phyloP scores from a whole-genome alignment of 805 yeast species.

The Cyberlindnera euphorbiiphila region DNA sequence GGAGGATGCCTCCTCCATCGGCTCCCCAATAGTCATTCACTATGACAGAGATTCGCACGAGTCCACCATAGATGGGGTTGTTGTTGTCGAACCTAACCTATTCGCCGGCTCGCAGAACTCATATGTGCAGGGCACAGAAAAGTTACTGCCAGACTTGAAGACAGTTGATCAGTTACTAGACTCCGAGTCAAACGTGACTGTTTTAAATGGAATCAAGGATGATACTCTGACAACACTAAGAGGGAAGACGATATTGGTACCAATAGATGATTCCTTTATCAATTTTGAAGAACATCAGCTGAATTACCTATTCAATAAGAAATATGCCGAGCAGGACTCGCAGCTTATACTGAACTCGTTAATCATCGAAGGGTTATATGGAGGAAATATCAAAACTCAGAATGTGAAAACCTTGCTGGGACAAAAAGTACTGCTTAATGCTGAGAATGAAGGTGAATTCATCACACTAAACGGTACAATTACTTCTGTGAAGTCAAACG shows the following conservation, averaged over 20 bases:
- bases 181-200: conserved; percentile 24
- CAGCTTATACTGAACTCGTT: conserved; percentile 29
- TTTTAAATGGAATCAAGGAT: conserved; percentile 4
- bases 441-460: conserved; percentile 31
- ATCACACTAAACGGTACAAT: conserved; percentile 34
- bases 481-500: conserved; percentile 36
- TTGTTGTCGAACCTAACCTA: conserved; percentile 55
- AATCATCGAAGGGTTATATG: conserved; percentile 39
- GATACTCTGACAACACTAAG: conserved; percentile 13
- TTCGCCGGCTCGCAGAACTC: conserved; percentile 61
- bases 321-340: conserved; percentile 31
- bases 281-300: conserved; percentile 40
- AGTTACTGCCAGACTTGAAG: conserved; percentile 36
- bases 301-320: conserved; percentile 38
- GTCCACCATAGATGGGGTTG: conserved; percentile 37
- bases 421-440: conserved; percentile 14
- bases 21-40: conserved; percentile 31
- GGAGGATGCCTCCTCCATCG: background rate
- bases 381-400: conserved; percentile 33
- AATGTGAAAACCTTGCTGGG: background rate
- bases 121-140: conserved; percentile 60
- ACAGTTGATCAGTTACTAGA: conserved; percentile 36
- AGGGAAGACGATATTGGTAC: conserved; percentile 43
- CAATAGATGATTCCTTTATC: conserved; percentile 38
- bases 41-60: conserved; percentile 12